Conservation (phyloP, 331 rosid genomes). For the Stylosanthes scabra region DNA sequence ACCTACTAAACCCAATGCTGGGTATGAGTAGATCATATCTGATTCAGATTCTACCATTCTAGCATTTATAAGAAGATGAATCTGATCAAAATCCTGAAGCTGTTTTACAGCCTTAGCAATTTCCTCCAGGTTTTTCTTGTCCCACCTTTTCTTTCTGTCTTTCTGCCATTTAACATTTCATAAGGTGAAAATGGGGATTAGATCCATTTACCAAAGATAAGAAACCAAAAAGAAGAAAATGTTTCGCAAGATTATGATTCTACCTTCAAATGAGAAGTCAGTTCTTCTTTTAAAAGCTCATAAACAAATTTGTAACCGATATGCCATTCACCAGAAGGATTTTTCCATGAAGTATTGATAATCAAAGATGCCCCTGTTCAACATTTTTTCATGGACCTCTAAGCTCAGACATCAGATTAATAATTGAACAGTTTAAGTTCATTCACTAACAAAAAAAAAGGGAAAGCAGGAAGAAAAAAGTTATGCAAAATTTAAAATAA, state of each 20-base stretch:
- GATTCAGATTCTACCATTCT: no score
- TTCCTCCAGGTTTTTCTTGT: no score
- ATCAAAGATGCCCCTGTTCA: constrained; percentile 69
- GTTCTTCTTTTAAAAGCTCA: constrained; percentile 71
- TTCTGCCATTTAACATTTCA: no score
- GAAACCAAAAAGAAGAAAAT: constrained; percentile 23
- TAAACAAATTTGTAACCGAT: constrained; percentile 83
- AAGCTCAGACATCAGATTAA: constrained; percentile 31
- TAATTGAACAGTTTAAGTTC: constrained; percentile 28
- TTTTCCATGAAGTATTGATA: constrained; percentile 79
- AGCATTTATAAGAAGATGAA: no score
- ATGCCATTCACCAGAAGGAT: constrained; percentile 95
- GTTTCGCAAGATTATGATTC: constrained; percentile 30
- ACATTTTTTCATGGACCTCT: constrained; percentile 27
- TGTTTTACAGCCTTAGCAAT: no score
- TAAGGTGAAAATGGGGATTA: neutral
- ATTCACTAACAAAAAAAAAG: constrained; percentile 2
- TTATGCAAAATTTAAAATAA: constrained; percentile 7
- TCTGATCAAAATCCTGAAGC: no score
- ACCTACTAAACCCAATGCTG: no score
- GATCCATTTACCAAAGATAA: constrained; percentile 11
- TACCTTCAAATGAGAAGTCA: constrained; percentile 89
- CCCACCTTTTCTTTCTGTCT: no score
- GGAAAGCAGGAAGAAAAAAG: constrained; percentile 14
- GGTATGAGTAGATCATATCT: no score